Conservation (phyloP, 164 flowering plant genomes). For the Tetrastigma voinierianum region DNA sequence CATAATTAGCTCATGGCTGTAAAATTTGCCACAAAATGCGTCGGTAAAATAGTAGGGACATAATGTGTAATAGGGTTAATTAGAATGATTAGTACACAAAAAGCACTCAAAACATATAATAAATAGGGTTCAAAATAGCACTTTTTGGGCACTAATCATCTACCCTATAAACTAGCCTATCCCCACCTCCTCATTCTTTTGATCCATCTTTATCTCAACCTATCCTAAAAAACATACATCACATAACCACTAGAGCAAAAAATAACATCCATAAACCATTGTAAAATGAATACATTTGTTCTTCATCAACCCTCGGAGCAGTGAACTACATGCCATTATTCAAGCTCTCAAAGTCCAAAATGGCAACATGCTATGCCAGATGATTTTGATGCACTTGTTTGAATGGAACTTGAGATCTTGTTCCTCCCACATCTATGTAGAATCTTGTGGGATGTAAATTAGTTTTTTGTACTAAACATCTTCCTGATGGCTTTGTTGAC, state of each 20-base stretch:
- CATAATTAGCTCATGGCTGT: no score
- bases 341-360: background rate
- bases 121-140: no score
- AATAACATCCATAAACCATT: background rate
- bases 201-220: background rate
- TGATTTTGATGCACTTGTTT: background rate
- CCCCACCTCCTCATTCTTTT: no score
- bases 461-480: no score
- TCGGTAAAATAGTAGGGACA: no score
- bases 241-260: background rate
- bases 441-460: no score
- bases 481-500: background rate
- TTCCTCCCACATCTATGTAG: background rate
- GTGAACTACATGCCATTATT: background rate
- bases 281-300: background rate
- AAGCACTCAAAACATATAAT: no score
- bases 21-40: no score
- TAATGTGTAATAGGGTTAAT: no score
- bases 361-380: background rate
- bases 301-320: background rate
- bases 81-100: no score
- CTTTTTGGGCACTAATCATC: no score
- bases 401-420: slow-evolving; percentile 5
- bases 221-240: background rate
- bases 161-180: no score